Percentiles rank a stretch among this genome's conserved stretches.
Conservation (phyloP, 2,329 filamentous ascomycete species). For the Aurifilum marmelostoma region DNA sequence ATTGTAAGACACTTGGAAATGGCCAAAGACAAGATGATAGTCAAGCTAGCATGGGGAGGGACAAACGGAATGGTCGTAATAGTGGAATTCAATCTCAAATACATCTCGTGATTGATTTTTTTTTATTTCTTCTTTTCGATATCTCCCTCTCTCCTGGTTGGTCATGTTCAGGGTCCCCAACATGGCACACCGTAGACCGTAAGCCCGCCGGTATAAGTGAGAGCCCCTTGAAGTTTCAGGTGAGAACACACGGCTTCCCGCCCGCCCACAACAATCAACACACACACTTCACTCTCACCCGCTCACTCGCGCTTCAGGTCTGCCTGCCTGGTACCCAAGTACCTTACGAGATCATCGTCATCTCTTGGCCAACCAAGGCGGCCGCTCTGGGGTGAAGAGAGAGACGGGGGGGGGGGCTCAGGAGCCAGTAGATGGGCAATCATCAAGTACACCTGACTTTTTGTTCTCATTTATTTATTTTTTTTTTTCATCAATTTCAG, state of each 20-base stretch:
- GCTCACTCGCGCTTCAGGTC: conserved; percentile 13
- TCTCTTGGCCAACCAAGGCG: conserved; percentile 1
- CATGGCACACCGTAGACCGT: conserved; percentile 6
- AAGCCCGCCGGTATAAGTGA: background rate
- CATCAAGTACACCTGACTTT: background rate
- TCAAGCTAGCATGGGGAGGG: background rate
- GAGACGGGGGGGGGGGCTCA: no score
- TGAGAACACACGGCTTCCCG: conserved; percentile 8
- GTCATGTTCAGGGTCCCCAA: background rate
- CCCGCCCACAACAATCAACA: background rate
- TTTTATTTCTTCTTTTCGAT: no score
- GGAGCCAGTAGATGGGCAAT: background rate
- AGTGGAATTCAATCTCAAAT: background rate
- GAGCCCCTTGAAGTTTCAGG: conserved; percentile 14
- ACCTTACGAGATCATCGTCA: conserved; percentile 7
- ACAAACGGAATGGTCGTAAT: background rate
- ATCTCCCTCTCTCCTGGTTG: background rate
- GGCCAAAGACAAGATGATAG: background rate
- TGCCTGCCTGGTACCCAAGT: background rate
- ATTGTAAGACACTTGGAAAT: background rate
- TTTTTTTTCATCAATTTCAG: background rate
- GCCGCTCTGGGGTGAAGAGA: background rate
- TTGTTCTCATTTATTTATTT: background rate
- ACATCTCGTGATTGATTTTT: background rate
- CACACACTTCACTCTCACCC: background rate